Evolutionary conservation across 2,329 filamentous ascomycete genomes (phyloP), one percentile per base, ranked within the genome.

Genomic region (Metarhizium brunneum): DNA sequence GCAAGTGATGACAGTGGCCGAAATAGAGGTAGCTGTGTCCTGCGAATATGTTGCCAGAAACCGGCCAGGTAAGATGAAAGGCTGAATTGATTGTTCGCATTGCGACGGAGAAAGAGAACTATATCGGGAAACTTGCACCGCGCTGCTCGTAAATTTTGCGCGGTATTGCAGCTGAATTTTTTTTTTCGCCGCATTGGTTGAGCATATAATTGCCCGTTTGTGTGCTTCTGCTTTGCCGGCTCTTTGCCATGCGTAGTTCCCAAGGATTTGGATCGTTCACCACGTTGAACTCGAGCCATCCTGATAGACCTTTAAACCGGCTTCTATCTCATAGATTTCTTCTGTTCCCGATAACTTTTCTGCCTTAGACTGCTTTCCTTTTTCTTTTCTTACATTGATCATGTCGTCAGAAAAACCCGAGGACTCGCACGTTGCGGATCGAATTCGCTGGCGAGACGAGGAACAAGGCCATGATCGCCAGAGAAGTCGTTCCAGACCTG

Each of bases 371-470:
- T n/a, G n/a, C 14, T 20, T 47, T 30, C 8, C 29, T 8, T 40
- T 36, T 18, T 32, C 32, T 36, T 50, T 30, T 40, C 43, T 20
- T 20, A 8, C n/a, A 14, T 20, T n/a, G 30, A 45, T 7, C 51
- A 61, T 61, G 58, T 48, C 59, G 16, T 47, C 52, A 40, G 56
- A 59, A 32, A 60, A 61, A 20, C n/a, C 43, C 20, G 52, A 29
- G 29, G 58, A 60, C 18, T 16, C 49, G 38, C 57, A 58, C 32
- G 56, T 48, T 16, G 50, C 57, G 7, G 68, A 69, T 7, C 65
- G 68, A 25, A 59, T 74, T 45, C 71, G 66, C 56, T 73, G 71
- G 71, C 59, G 66, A 14, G 71, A 72, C 43, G 70, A 70, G 54
- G 71, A 73, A 58, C 64, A 66, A 29, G 64, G 59, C 30, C 60